Evolutionary conservation across 2,329 filamentous ascomycete species (phyloP).

Genomic region (Endoconidiophora laricicola): DNA sequence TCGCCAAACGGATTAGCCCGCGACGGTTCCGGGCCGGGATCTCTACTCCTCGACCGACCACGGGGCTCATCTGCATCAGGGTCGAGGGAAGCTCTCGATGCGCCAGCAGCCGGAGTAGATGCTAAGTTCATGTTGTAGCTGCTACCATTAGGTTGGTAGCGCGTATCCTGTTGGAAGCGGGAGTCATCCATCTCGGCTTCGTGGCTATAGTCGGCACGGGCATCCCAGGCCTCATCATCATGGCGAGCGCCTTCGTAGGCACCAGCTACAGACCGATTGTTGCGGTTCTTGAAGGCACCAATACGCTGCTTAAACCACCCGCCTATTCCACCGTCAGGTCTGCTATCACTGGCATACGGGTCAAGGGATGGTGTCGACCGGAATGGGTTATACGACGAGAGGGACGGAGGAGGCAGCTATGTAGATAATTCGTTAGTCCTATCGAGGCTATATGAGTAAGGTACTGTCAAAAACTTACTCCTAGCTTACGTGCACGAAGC

Average conservation of each 20-base stretch:
- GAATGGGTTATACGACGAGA: conserved; percentile 59
- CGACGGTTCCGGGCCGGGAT: conserved; percentile 22
- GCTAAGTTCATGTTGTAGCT: conserved; percentile 35
- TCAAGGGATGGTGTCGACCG: conserved; percentile 30
- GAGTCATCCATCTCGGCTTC: conserved; percentile 9
- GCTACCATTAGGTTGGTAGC: conserved; percentile 21
- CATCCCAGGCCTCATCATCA: conserved; percentile 72
- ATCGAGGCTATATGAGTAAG: not conserved
- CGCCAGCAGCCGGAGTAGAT: conserved; percentile 20
- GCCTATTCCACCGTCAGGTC: conserved; percentile 27
- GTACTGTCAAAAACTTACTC: conserved; percentile 30
- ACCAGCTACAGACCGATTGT: conserved; percentile 48
- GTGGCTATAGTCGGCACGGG: conserved; percentile 48
- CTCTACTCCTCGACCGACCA: conserved; percentile 28
- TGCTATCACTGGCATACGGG: conserved; percentile 25
- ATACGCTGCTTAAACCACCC: conserved; percentile 57
- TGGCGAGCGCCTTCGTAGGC: conserved; percentile 46
- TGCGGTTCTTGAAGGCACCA: conserved; percentile 45
- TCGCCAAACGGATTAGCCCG: conserved; percentile 55
- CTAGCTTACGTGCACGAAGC: conserved; percentile 54
- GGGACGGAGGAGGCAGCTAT: conserved; percentile 51
- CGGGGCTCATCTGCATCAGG: conserved; percentile 12
- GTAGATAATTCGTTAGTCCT: not conserved
- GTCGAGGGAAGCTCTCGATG: conserved; percentile 16
- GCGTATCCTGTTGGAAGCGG: conserved; percentile 10